Percentiles rank a stretch among this genome's conserved stretches.
phyloP scores from a whole-genome alignment of 257 asterid genomes.

The Nicotiana undulata region DNA sequence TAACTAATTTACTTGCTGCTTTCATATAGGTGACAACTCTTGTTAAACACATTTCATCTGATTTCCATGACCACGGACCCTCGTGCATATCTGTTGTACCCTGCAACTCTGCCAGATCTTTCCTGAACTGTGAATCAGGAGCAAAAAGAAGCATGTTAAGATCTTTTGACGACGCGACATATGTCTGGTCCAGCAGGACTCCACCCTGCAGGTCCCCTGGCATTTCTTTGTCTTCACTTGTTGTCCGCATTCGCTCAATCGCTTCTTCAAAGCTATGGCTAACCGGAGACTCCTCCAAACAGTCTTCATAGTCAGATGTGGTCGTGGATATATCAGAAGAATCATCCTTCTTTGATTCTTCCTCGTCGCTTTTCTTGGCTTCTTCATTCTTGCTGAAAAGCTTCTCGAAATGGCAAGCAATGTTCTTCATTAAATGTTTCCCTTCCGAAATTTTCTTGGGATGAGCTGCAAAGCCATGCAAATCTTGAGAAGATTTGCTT shows the following conservation, averaged over 20 bases:
- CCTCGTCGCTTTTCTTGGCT: slow-evolving; percentile 31
- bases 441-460: slow-evolving; percentile 40
- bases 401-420: slow-evolving; percentile 60
- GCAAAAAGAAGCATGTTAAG: slow-evolving; percentile 56
- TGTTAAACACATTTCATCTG: slow-evolving; percentile 38
- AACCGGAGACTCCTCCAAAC: slow-evolving; percentile 21
- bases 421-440: slow-evolving; percentile 56
- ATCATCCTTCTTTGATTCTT: slow-evolving; percentile 25
- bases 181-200: slow-evolving; percentile 59
- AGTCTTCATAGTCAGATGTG: slow-evolving; percentile 46
- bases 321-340: slow-evolving; percentile 40
- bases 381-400: slow-evolving; percentile 55
- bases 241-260: slow-evolving; percentile 38
- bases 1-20: slow-evolving; percentile 67
- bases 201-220: slow-evolving; percentile 73
- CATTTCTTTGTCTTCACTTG: slow-evolving; percentile 27
- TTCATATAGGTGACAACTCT: slow-evolving; percentile 59
- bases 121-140: slow-evolving; percentile 55
- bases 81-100: slow-evolving; percentile 59
- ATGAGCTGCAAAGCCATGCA: slow-evolving; percentile 17
- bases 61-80: slow-evolving; percentile 65
- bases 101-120: slow-evolving; percentile 47
- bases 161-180: slow-evolving; percentile 36
- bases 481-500: slow-evolving; percentile 23
- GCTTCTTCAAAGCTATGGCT: slow-evolving; percentile 42